A percentile compares a stretch with the other conserved stretches of the same genome.
phyloP scores from a whole-genome alignment of 2,329 filamentous ascomycete species.

The Penicillium sp. region DNA sequence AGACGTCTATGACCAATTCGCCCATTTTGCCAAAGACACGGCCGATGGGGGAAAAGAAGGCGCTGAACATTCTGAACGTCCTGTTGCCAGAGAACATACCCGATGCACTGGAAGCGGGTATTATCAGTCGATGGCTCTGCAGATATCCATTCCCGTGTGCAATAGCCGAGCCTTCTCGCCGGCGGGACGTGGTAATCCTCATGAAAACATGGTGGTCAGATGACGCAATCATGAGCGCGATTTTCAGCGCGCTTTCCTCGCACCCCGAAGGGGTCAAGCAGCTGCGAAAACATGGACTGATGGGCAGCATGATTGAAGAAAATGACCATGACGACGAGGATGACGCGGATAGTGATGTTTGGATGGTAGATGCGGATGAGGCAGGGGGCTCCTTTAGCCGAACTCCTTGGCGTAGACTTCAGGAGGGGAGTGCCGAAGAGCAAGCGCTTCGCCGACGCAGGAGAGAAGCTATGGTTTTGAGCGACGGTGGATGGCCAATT shows the following conservation, averaged over 20 bases:
- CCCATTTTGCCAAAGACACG: constrained; percentile 43
- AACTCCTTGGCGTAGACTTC: constrained; percentile 34
- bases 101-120: constrained; percentile 59
- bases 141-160: constrained; percentile 68
- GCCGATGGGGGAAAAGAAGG: constrained; percentile 45
- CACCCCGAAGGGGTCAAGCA: constrained; percentile 43
- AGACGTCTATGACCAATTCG: constrained; percentile 36
- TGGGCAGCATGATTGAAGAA: constrained; percentile 50
- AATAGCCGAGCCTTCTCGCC: constrained; percentile 49
- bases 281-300: constrained; percentile 44
- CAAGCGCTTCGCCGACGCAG: constrained; percentile 72
- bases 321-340: constrained; percentile 49
- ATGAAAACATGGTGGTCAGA: constrained; percentile 46
- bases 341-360: constrained; percentile 50
- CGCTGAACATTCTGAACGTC: constrained; percentile 57
- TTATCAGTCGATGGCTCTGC: constrained; percentile 72
- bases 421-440: constrained; percentile 50
- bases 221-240: constrained; percentile 46
- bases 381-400: constrained; percentile 44
- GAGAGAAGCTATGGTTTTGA: constrained; percentile 86
- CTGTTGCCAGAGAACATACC: constrained; percentile 62
- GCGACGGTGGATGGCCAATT: constrained; percentile 76
- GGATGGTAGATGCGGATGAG: constrained; percentile 56
- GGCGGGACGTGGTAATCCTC: constrained; percentile 42
- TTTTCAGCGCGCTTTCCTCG: constrained; percentile 41